Conservation (phyloP, 306 rosid species). For the Quercus ilex region DNA sequence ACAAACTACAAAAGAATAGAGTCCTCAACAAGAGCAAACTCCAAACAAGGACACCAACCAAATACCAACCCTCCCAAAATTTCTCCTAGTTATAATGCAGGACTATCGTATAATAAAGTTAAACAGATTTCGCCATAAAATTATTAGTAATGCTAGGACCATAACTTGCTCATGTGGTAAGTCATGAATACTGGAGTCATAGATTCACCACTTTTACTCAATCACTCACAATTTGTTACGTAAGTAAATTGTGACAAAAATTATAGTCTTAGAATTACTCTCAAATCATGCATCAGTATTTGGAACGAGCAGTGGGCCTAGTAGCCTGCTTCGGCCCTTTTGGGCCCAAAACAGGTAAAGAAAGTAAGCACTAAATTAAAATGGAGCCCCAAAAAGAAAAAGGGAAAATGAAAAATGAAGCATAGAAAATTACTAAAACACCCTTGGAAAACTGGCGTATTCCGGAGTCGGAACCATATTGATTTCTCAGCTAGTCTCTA, state of each 20-base stretch:
- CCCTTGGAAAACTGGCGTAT: constrained; percentile 6
- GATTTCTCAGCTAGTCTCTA: neutral
- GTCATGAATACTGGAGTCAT: no score
- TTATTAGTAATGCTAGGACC: accelerated
- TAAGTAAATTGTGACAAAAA: no score
- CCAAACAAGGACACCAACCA: no score
- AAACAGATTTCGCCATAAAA: no score
- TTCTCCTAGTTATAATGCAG: no score
- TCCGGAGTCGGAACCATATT: constrained; percentile 12
- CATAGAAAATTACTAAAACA: constrained; percentile 1
- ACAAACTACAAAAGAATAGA: no score
- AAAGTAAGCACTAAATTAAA: no score
- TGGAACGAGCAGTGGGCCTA: neutral
- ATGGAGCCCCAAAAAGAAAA: neutral
- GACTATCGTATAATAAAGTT: accelerated
- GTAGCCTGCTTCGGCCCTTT: neutral
- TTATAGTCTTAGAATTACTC: accelerated
- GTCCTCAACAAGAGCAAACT: no score
- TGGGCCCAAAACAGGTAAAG: neutral
- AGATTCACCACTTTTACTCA: accelerated
- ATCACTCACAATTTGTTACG: accelerated
- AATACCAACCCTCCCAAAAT: no score
- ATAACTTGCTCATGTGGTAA: no score
- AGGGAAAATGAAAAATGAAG: neutral
- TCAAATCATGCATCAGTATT: no score